Conservation (phyloP, 192 early-diverging fungal species). For the Coemansia pectinata region DNA sequence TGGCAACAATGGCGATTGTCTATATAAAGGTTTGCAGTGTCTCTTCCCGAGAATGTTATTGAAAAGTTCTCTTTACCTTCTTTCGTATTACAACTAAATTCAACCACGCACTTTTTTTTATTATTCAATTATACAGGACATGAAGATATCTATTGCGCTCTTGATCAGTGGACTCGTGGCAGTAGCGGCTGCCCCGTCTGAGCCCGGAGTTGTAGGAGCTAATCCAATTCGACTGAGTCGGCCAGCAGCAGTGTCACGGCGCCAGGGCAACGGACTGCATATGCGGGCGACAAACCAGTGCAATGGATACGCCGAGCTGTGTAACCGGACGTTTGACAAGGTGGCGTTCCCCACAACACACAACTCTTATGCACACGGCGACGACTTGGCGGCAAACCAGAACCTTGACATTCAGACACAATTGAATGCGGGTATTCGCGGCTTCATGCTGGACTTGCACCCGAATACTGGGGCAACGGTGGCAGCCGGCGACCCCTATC, state of each 20-base stretch:
- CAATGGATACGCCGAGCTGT: slow-evolving; percentile 70
- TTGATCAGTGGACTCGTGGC: not conserved
- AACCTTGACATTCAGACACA: slow-evolving; percentile 63
- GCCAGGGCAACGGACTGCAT: not conserved
- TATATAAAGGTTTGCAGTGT: not conserved
- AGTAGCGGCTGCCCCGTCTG: not conserved
- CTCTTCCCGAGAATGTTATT: not conserved
- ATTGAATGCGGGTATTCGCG: slow-evolving; percentile 72
- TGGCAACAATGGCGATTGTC: not conserved
- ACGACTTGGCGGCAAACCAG: slow-evolving; percentile 67
- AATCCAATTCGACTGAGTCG: not conserved
- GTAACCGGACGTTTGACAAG: slow-evolving; percentile 61
- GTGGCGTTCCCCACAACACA: slow-evolving; percentile 73
- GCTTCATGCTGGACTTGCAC: slow-evolving; percentile 70
- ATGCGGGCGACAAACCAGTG: slow-evolving; percentile 36
- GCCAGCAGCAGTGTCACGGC: not conserved
- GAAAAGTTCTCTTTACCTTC: not conserved
- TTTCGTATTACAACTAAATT: not conserved
- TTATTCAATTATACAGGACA: not conserved
- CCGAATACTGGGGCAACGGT: slow-evolving; percentile 4
- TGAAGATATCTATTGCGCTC: not conserved
- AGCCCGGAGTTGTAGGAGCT: not conserved
- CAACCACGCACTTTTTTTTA: not conserved
- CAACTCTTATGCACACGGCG: slow-evolving; percentile 65
- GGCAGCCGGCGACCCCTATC: slow-evolving; percentile 44